phyloP scores from a whole-genome alignment of 306 rosid genomes.

The Betula pendula region DNA sequence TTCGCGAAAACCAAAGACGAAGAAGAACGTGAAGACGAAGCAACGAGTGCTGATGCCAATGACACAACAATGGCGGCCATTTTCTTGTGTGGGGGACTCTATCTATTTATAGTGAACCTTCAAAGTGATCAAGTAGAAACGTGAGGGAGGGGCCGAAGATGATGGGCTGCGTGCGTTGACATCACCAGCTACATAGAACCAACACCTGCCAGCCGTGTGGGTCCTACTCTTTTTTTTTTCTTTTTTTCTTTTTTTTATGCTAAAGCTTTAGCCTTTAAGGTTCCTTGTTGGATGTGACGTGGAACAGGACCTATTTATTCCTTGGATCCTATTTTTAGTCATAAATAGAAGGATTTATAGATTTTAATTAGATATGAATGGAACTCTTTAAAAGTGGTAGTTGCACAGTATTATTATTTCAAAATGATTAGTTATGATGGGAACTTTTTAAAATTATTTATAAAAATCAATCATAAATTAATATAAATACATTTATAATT shows the following conservation, averaged over 20 bases:
- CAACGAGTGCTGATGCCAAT: slow-evolving; percentile 34
- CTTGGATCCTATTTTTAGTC: too few species aligned
- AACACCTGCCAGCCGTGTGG: background rate
- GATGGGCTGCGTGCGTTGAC: background rate
- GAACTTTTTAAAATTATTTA: too few species aligned
- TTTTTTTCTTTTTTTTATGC: too few species aligned
- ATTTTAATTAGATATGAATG: too few species aligned
- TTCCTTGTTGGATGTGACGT: background rate
- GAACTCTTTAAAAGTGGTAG: too few species aligned
- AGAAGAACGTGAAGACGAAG: slow-evolving; percentile 37
- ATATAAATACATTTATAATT: too few species aligned
- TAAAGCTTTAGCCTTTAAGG: background rate
- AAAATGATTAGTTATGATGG: too few species aligned
- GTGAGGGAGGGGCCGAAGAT: background rate
- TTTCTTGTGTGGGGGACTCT: slow-evolving; percentile 25
- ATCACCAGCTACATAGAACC: background rate
- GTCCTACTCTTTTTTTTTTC: too few species aligned
- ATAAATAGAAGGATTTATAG: too few species aligned
- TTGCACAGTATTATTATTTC: too few species aligned
- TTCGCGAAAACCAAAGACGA: slow-evolving; percentile 40
- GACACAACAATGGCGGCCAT: slow-evolving; percentile 63
- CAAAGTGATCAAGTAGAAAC: background rate
- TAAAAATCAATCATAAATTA: too few species aligned
- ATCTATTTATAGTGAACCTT: slow-evolving; percentile 54
- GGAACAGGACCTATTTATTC: too few species aligned